These are phyloP conservation scores for Geotrichum europaeum DNA, from an alignment of 1,139 yeast species.

Conservation along the genomic window DNA sequence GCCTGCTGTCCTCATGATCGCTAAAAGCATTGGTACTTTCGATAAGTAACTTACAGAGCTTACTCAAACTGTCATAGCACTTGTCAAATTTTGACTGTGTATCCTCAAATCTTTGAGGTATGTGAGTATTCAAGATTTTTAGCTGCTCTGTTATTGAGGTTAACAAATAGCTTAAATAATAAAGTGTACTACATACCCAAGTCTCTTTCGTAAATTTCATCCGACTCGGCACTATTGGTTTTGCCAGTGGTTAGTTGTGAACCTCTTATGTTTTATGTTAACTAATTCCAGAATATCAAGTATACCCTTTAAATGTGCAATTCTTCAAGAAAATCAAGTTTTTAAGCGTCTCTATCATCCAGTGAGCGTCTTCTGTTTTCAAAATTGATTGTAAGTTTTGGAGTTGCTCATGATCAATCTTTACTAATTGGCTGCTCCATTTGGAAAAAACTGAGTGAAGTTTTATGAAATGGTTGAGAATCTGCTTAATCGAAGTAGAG, in stretches of 20 bases:
- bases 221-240: background rate
- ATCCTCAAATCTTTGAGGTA: slow-evolving; percentile 7
- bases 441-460: background rate
- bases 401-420: background rate
- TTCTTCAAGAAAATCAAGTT: slow-evolving; percentile 2
- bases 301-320: background rate
- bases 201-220: background rate
- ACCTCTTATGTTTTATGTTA: background rate
- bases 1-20: background rate
- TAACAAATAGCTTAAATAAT: background rate
- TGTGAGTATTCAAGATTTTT: slow-evolving; percentile 7
- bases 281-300: background rate
- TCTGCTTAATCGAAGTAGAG: background rate
- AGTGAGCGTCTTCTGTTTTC: background rate
- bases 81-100: slow-evolving; percentile 8
- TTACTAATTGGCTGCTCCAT: slow-evolving; percentile 1
- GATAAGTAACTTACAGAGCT: background rate
- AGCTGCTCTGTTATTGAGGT: slow-evolving; percentile 9
- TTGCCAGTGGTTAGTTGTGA: background rate
- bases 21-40: background rate
- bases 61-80: slow-evolving; percentile 1
- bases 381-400: background rate
- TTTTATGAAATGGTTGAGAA: background rate
- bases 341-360: slow-evolving; percentile 2
- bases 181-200: background rate